Evolutionary conservation across 2,329 filamentous ascomycete genomes (phyloP).

Genomic region (Penicillium sp.): DNA sequence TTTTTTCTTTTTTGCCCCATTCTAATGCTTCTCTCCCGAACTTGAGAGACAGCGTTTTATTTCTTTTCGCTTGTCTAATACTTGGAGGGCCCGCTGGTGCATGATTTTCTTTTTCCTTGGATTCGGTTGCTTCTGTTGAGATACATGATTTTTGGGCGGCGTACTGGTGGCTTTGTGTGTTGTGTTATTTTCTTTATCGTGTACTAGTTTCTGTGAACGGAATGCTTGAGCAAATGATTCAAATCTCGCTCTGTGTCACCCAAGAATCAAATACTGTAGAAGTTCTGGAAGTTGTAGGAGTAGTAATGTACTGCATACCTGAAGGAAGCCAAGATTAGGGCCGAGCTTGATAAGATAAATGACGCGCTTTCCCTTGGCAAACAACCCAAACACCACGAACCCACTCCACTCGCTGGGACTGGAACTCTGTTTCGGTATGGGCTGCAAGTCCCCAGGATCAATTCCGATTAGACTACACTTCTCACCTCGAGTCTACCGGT

Average conservation of each 20-base stretch:
- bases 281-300: background rate
- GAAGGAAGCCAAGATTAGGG: background rate
- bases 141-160: constrained; percentile 24
- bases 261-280: background rate
- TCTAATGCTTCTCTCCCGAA: constrained; percentile 14
- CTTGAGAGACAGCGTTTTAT: constrained; percentile 4
- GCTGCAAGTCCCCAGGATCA: background rate
- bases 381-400: constrained; percentile 18
- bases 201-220: constrained; percentile 16
- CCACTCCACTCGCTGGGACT: constrained; percentile 1
- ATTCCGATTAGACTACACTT: background rate
- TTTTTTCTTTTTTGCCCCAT: too few species aligned
- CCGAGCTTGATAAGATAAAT: constrained; percentile 9
- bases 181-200: background rate
- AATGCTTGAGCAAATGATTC: constrained; percentile 17
- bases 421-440: constrained; percentile 1
- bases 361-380: constrained; percentile 12
- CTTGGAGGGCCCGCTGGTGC: constrained; percentile 20
- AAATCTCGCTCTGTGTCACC: constrained; percentile 9
- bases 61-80: constrained; percentile 26
- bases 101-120: constrained; percentile 12
- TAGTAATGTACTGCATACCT: background rate
- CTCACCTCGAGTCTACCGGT: background rate
- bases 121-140: constrained; percentile 19
- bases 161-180: constrained; percentile 21